Evolutionary conservation across 2,329 filamentous ascomycete species (phyloP).

Genomic region (Fusarium sp.): DNA sequence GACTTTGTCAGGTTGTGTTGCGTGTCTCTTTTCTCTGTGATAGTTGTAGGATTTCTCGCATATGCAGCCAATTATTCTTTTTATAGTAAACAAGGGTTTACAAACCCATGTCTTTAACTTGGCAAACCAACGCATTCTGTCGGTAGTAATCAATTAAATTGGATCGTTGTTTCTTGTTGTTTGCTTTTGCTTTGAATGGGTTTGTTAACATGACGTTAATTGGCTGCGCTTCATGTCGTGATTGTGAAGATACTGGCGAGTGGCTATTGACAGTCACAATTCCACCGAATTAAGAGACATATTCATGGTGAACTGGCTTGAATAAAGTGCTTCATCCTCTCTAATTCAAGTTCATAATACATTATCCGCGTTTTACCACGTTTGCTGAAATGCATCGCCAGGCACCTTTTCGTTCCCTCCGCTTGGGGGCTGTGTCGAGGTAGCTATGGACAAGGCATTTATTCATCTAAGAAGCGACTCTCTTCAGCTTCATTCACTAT

Average conservation of each 20-base stretch:
- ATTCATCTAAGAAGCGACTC: not conserved
- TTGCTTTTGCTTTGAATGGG: not conserved
- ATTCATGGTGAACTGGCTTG: not conserved
- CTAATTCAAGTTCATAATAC: not conserved
- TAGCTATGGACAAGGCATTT: not conserved
- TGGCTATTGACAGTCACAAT: not conserved
- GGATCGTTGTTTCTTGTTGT: not conserved
- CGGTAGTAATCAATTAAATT: not conserved
- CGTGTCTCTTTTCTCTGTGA: slow-evolving; percentile 10
- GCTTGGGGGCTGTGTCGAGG: not conserved
- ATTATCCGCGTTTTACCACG: too few species aligned
- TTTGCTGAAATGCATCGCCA: not conserved
- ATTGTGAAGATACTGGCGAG: not conserved
- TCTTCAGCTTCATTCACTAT: not conserved
- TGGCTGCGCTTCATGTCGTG: not conserved
- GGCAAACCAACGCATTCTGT: not conserved
- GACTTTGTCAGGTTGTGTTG: slow-evolving; percentile 2
- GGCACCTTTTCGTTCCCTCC: not conserved
- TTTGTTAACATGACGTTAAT: slow-evolving; percentile 25
- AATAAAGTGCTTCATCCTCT: not conserved
- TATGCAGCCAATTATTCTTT: slow-evolving; percentile 8
- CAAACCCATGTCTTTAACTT: slow-evolving; percentile 21
- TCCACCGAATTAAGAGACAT: not conserved
- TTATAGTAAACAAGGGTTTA: slow-evolving; percentile 14
- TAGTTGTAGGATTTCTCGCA: slow-evolving; percentile 5